A percentile compares a stretch with the other conserved stretches of the same genome.
Evolutionary conservation across 306 rosid genomes (phyloP).

Genomic region (Sindora glabra): DNA sequence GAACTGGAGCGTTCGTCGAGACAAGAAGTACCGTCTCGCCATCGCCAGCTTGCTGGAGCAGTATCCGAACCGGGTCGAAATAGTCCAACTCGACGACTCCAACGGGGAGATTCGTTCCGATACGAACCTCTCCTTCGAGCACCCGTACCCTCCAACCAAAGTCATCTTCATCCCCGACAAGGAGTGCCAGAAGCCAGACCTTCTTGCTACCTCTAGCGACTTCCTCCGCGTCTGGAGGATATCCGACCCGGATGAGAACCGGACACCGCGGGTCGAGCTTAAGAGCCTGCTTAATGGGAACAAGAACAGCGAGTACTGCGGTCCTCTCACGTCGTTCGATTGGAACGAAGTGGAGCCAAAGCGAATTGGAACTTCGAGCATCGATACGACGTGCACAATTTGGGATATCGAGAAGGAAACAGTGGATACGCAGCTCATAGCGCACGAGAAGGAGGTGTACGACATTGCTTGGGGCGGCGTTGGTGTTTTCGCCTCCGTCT

Average conservation of each 20-base stretch:
- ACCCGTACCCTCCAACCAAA: conserved; percentile 88
- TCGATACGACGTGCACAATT: conserved; percentile 91
- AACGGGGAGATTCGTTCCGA: conserved; percentile 88
- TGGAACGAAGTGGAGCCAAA: conserved; percentile 96
- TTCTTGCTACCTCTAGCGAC: conserved; percentile 87
- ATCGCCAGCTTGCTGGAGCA: conserved; percentile 78
- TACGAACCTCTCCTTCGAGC: conserved; percentile 80
- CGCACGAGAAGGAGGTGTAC: conserved; percentile 92
- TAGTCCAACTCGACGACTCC: conserved; percentile 95
- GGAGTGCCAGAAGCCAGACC: conserved; percentile 91
- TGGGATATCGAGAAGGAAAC: conserved; percentile 97
- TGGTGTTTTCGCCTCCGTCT: conserved; percentile 96
- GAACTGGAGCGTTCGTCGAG: conserved; percentile 99
- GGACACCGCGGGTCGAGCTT: conserved; percentile 43
- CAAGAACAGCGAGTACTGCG: conserved; percentile 89
- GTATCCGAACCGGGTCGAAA: conserved; percentile 72
- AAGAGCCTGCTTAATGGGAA: conserved; percentile 79
- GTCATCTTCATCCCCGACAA: conserved; percentile 91
- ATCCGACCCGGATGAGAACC: conserved; percentile 35
- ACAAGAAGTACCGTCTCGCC: conserved; percentile 87
- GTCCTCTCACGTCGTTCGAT: conserved; percentile 87
- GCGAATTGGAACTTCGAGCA: conserved; percentile 96
- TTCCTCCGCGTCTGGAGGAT: conserved; percentile 84
- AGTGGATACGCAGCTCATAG: conserved; percentile 87
- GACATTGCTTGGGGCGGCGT: conserved; percentile 99